Conservation (phyloP, 345 rosid species). For the Ceriops tagal region DNA sequence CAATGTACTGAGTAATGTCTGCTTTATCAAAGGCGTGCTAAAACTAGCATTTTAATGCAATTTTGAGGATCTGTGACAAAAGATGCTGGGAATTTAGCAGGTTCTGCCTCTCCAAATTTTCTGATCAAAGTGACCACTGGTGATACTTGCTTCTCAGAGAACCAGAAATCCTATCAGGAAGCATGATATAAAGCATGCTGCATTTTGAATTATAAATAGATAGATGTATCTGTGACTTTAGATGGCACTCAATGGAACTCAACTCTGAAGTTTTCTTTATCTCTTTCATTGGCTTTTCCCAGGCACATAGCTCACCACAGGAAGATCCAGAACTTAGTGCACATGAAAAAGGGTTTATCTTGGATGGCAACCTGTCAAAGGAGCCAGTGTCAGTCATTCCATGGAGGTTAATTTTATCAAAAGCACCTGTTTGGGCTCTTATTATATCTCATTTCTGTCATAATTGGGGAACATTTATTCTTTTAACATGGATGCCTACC, state of each 20-base stretch:
- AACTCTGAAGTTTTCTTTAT: background rate
- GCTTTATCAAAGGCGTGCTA: background rate
- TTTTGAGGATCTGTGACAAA: too few relatives aligned
- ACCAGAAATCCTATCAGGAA: too few relatives aligned
- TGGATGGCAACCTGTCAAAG: slow-evolving; percentile 55
- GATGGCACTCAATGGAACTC: slow-evolving; percentile 18
- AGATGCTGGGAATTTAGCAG: too few relatives aligned
- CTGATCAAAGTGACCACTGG: too few relatives aligned
- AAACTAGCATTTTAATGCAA: too few relatives aligned
- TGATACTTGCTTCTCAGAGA: too few relatives aligned
- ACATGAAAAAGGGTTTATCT: slow-evolving; percentile 61
- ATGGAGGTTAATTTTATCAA: slow-evolving; percentile 86
- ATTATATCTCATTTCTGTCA: slow-evolving; percentile 95
- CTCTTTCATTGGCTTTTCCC: slow-evolving; percentile 29
- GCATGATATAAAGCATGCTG: too few relatives aligned
- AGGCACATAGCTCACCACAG: slow-evolving; percentile 87
- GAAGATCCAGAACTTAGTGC: slow-evolving; percentile 72
- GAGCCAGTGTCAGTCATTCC: slow-evolving; percentile 90
- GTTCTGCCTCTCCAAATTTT: too few relatives aligned
- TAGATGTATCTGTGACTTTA: background rate
- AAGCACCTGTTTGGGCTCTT: slow-evolving; percentile 97
- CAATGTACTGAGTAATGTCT: background rate
- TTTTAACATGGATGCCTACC: slow-evolving; percentile 98
- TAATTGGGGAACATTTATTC: slow-evolving; percentile 97
- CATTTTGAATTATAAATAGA: too few relatives aligned